Evolutionary conservation across 2,329 filamentous ascomycete species (phyloP), one percentile per base, ranked within the genome.

Genomic region (Alternaria gaisen): DNA sequence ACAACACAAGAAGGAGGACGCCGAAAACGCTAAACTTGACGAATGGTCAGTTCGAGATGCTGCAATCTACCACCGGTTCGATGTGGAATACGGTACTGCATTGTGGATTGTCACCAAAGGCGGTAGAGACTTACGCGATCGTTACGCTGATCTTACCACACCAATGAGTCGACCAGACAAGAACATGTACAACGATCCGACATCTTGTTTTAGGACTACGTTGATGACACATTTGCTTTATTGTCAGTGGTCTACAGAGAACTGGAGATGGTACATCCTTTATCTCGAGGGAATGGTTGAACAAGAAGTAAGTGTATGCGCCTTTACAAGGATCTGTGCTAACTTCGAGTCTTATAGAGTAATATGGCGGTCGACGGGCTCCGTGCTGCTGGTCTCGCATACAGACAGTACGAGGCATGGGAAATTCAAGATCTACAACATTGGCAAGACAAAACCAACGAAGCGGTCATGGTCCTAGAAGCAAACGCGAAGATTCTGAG

Each of bases 101-200:
- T 52, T 82, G 3, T 84, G 82, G 82, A 74, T 84, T 6, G 66
- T 81, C 1, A 77, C 77, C 0, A 80, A 80, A 46, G 80, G 78
- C 0, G 32, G 65, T n/a, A 28, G 26, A 11, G 70, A 73, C 34
- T 43, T 74, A 1, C 53, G 65, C 10, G 30, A 73, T 11, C 63
- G 61, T 14, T 68, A 61, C 42, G 67, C 76, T 56, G 64, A 79
- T 20, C 18, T 81, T 38, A 80, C 77, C 4, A 71, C 61, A 9
- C 43, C 62, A n/a, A 46, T 69, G 38, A 75, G 72, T 20, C 61
- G 72, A 18, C 44, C 68, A 18, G 75, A 80, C 56, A 75, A 79
- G 51, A 73, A 63, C 53, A 60, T 65, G 6, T 82, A 80, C 53
- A 53, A 53, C 1, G 75, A 65, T 1, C 18, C 70, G 1, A 70